Conservation (phyloP, 495 filamentous ascomycete genomes). For the Lepraria neglecta region DNA sequence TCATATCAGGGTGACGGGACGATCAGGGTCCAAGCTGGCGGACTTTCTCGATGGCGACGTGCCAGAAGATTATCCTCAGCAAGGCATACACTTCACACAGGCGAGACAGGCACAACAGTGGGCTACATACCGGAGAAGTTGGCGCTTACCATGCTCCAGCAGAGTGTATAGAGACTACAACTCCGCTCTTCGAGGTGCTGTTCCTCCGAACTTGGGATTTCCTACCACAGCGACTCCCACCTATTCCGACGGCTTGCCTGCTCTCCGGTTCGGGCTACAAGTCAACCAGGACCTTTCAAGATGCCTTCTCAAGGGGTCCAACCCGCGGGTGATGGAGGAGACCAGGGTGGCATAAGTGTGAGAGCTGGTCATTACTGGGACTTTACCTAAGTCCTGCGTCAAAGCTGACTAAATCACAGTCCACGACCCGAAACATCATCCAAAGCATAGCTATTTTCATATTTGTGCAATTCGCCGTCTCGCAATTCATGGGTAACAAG, state of each 20-base stretch:
- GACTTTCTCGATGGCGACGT: too few species aligned
- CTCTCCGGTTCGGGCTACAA: background rate
- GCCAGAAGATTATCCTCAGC: too few species aligned
- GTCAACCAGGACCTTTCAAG: background rate
- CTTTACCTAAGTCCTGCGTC: background rate
- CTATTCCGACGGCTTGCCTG: background rate
- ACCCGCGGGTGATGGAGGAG: slow-evolving; percentile 6
- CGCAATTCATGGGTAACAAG: slow-evolving; percentile 50
- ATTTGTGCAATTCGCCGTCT: slow-evolving; percentile 56
- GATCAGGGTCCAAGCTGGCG: slow-evolving; percentile 5
- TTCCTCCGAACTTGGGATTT: too few species aligned
- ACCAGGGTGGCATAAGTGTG: slow-evolving; percentile 18
- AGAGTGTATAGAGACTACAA: too few species aligned
- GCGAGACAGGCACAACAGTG: too few species aligned
- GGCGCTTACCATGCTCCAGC: too few species aligned
- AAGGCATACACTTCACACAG: too few species aligned
- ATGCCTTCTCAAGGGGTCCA: slow-evolving; percentile 22
- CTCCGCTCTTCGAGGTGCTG: too few species aligned
- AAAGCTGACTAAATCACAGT: slow-evolving; percentile 37
- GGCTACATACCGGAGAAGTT: too few species aligned
- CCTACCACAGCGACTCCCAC: too few species aligned
- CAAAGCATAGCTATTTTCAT: slow-evolving; percentile 68
- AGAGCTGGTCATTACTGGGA: slow-evolving; percentile 5
- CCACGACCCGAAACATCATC: slow-evolving; percentile 48
- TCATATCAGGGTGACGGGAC: background rate